These are phyloP conservation scores for Danielozyma ontarioensis DNA, from an alignment of 805 yeast species.

Conservation along the genomic window DNA sequence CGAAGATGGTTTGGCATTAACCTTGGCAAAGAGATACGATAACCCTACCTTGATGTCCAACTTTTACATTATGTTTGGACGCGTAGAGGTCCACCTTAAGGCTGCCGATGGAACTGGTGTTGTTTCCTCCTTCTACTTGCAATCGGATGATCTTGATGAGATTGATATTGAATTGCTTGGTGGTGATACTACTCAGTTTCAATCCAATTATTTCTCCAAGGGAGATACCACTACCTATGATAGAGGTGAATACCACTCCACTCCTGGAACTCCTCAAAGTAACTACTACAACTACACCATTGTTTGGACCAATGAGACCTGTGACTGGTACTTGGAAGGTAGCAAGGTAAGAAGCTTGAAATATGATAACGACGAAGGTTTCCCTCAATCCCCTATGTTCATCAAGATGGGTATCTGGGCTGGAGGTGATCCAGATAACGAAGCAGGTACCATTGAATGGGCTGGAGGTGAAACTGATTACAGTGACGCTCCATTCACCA, in stretches of 20 bases:
- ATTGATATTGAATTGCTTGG: conserved; percentile 12
- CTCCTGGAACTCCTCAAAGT: conserved; percentile 7
- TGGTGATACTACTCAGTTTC: conserved; percentile 10
- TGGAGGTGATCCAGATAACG: conserved; percentile 38
- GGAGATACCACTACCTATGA: conserved; percentile 10
- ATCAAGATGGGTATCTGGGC: conserved; percentile 42
- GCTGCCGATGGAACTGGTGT: conserved; percentile 11
- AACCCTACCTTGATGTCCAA: conserved; percentile 10
- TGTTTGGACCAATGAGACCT: conserved; percentile 9
- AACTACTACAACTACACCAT: conserved; percentile 10
- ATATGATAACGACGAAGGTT: conserved; percentile 9
- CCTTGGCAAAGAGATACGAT: conserved; percentile 9
- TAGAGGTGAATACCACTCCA: conserved; percentile 10
- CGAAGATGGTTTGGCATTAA: conserved; percentile 8
- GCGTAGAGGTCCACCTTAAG: conserved; percentile 10
- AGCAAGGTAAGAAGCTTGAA: conserved; percentile 7
- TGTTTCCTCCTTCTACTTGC: conserved; percentile 9
- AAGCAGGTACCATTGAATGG: conserved; percentile 19
- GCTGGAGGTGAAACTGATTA: conserved; percentile 20
- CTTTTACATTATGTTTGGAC: conserved; percentile 13
- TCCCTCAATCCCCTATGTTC: conserved; percentile 13
- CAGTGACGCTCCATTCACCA: conserved; percentile 17
- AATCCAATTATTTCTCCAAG: conserved; percentile 11
- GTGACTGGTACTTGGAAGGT: conserved; percentile 9
- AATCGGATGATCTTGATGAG: conserved; percentile 12